Evolutionary conservation across 148 eudicot genomes (phyloP), one percentile per base, ranked within the genome.

Genomic region (Vaccinium vitisidaea): DNA sequence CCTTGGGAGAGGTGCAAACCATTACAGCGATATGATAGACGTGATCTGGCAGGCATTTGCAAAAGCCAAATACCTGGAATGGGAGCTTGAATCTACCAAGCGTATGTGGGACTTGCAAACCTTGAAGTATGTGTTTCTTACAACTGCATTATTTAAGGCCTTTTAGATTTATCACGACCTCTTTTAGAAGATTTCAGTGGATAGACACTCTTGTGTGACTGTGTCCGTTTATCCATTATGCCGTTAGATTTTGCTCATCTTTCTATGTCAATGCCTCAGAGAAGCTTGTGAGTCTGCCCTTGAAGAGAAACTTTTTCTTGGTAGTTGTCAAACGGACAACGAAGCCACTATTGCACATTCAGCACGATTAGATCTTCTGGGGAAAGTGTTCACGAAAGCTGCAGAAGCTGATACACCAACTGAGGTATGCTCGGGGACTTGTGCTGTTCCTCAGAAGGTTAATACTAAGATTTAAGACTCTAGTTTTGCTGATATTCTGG

Each of bases 31-130:
- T 87, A 92, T 90, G 88, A 96, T 95, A 23, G 99, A 95, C 83
- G 96, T 95, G 84, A 93, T 97, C 80, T 95, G 99, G 99, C 93
- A 92, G 86, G 95, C 91, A 91, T 93, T 97, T 80, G 96, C 98
- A 21, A 95, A 88, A 88, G 99, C 98, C 49, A 95, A 90, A 87
- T 95, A 95, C 88, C 52, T 90, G 86, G 85, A 88, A 86, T 97
- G 98, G 99, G 94, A 95, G 84, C 86, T 88, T 67, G 98, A 91
- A 81, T 95, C 99, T 79, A 86, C 90, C 82, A 89, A 85, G 84
- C 98, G 95, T 30, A 65, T 91, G 8, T 94, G 93, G 96, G 95
- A 94, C 21, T 90, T 97, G 83, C 93, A 93, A 80, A 90, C 69
- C 73, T 85, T 97, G 75, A 92, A 95, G 99, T 95, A 93, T 70